Conservation (phyloP, 176 grass and related monocot genomes). For the Eremochloa ophiuroides region DNA sequence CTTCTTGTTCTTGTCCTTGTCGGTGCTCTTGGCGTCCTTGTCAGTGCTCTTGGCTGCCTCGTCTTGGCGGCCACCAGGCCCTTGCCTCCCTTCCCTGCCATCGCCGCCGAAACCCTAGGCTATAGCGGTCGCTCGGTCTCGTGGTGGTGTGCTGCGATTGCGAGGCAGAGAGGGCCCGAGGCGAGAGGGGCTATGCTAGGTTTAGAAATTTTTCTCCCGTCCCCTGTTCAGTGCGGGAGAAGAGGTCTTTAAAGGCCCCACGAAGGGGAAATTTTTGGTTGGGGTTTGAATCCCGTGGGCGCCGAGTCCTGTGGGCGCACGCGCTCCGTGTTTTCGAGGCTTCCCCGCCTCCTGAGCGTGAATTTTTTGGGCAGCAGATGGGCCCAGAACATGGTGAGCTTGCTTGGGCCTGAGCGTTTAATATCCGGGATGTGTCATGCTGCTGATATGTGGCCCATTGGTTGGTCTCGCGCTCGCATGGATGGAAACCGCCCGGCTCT, state of each 20-base stretch:
- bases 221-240: not conserved
- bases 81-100: slow-evolving; percentile 82
- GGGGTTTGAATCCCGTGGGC: not conserved
- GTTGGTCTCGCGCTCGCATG: not conserved
- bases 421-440: not conserved
- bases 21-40: slow-evolving; percentile 56
- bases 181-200: not conserved
- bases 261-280: not conserved
- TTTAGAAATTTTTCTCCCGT: not conserved
- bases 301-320: not conserved
- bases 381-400: not conserved
- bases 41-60: slow-evolving; percentile 44
- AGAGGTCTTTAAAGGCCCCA: not conserved
- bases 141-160: not conserved
- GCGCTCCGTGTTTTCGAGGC: not conserved
- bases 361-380: not conserved
- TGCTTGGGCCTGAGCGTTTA: not conserved
- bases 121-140: not conserved
- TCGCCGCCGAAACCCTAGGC: not conserved
- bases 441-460: not conserved
- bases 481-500: no score
- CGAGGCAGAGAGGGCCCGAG: not conserved
- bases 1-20: slow-evolving; percentile 80
- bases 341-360: not conserved
- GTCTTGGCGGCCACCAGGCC: slow-evolving; percentile 72